phyloP scores from a whole-genome alignment of 768 basidiomycete species.

The Exidia glandulosa region DNA sequence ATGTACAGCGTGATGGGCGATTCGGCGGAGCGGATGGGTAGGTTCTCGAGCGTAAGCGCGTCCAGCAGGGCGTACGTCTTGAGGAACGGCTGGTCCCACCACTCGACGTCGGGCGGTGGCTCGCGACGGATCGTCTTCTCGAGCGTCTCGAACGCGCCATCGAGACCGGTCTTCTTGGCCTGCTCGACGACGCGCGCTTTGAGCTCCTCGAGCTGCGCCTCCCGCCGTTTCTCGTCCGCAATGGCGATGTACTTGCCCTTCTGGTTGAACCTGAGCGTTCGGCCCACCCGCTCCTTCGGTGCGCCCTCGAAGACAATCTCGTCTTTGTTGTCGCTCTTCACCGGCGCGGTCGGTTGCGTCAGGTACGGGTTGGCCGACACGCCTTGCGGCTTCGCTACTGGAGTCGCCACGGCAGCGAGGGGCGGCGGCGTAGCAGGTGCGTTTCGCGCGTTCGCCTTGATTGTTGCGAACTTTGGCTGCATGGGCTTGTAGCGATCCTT shows the following conservation, averaged over 20 bases:
- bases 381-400: conserved; percentile 27
- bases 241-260: conserved; percentile 69
- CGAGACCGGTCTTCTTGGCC: conserved; percentile 86
- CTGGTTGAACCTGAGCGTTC: conserved; percentile 75
- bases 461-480: conserved; percentile 97
- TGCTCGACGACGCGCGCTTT: conserved; percentile 90
- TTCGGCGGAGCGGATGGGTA: conserved; percentile 53
- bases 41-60: conserved; percentile 36
- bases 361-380: conserved; percentile 64
- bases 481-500: conserved; percentile 95
- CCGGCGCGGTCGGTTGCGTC: conserved; percentile 19
- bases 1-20: conserved; percentile 84
- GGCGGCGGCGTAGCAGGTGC: conserved; percentile 48
- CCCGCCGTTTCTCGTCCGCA: conserved; percentile 32
- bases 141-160: conserved; percentile 82
- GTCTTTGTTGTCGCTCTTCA: conserved; percentile 26
- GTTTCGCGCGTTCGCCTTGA: conserved; percentile 80
- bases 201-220: conserved; percentile 76
- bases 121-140: conserved; percentile 84
- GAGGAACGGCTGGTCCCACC: conserved; percentile 91
- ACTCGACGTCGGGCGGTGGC: conserved; percentile 83
- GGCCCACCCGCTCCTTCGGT: conserved; percentile 57
- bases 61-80: conserved; percentile 68
- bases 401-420: conserved; percentile 22
- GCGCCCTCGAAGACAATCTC: conserved; percentile 58